Conservation (phyloP, 306 rosid species). For the Lathyrus aphaca region DNA sequence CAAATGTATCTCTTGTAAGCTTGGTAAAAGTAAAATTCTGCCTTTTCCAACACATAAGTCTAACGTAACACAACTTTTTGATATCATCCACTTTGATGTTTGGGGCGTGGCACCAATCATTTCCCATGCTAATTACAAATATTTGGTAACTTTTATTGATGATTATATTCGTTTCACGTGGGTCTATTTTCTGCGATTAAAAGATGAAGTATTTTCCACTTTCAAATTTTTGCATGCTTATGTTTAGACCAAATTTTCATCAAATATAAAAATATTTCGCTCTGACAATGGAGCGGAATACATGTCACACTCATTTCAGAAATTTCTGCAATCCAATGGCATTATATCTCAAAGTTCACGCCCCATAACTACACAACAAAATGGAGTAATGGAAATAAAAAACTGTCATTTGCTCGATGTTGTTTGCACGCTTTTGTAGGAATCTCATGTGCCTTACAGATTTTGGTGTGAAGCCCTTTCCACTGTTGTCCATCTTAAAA, state of each 20-base stretch:
- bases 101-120: neutral
- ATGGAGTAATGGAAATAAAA: too few species aligned
- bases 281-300: conserved; percentile 7
- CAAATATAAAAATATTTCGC: neutral
- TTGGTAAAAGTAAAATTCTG: neutral
- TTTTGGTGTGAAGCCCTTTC: too few species aligned
- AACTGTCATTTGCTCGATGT: too few species aligned
- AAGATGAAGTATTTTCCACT: neutral
- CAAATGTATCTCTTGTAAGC: neutral
- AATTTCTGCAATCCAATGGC: neutral
- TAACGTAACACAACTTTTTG: neutral
- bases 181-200: neutral
- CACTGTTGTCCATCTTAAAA: too few species aligned
- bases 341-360: neutral
- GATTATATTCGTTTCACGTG: neutral
- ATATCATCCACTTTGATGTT: neutral
- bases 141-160: neutral
- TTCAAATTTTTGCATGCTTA: conserved; percentile 8
- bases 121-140: too few species aligned
- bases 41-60: neutral
- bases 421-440: too few species aligned
- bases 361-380: neutral
- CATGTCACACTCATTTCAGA: neutral
- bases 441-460: too few species aligned
- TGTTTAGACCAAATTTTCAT: neutral